These are phyloP conservation scores for Circinella umbellata DNA, from an alignment of 371 early-diverging fungal species.

Conservation along the genomic window DNA sequence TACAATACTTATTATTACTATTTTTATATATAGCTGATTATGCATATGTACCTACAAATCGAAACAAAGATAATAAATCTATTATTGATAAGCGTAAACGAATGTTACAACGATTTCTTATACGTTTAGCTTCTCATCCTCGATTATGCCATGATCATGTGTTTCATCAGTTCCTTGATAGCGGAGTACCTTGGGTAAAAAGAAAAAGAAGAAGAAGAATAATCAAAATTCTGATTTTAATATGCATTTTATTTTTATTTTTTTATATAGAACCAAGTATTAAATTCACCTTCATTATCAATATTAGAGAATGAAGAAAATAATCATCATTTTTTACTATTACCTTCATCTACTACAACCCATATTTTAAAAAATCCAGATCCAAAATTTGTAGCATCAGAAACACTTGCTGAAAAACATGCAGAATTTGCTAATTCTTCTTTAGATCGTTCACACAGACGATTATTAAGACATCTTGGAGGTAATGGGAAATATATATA, in stretches of 20 bases:
- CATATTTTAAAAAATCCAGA: conserved; percentile 66
- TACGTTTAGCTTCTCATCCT: conserved; percentile 83
- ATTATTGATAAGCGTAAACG: conserved; percentile 88
- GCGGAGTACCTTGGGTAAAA: conserved; percentile 64
- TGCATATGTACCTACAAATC: conserved; percentile 74
- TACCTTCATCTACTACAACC: conserved; percentile 15
- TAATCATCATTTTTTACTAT: not conserved
- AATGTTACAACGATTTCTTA: conserved; percentile 88
- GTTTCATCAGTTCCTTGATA: conserved; percentile 88
- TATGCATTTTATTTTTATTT: too few species aligned
- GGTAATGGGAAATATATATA: conserved; percentile 45
- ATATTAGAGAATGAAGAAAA: conserved; percentile 59
- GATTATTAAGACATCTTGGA: conserved; percentile 59
- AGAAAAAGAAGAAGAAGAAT: too few species aligned
- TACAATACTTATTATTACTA: not conserved
- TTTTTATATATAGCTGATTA: conserved; percentile 64
- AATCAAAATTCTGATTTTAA: too few species aligned
- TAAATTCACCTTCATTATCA: conserved; percentile 64
- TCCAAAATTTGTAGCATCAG: conserved; percentile 68
- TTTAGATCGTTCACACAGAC: conserved; percentile 66
- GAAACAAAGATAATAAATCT: conserved; percentile 83
- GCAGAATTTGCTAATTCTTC: conserved; percentile 53
- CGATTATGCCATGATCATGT: conserved; percentile 83
- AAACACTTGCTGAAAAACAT: conserved; percentile 69
- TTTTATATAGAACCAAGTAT: too few species aligned